phyloP scores from a whole-genome alignment of 495 filamentous ascomycete genomes.

The Neurospora hispaniola region DNA sequence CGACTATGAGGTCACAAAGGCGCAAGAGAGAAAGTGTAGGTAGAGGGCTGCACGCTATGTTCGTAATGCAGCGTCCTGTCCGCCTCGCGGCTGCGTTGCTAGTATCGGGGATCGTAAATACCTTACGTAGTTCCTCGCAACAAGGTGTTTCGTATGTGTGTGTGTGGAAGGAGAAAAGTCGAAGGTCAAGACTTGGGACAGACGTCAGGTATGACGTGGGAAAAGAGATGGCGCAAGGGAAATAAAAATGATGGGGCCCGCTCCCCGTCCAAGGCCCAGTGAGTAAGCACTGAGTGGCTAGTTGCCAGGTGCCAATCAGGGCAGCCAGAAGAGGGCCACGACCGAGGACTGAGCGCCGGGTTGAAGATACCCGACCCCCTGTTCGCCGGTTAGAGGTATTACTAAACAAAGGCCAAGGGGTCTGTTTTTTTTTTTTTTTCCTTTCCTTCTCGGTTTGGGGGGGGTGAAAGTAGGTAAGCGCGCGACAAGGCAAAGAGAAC shows the following conservation, averaged over 20 bases:
- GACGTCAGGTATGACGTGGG: conserved; percentile 34
- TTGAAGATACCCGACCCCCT: not conserved
- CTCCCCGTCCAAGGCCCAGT: not conserved
- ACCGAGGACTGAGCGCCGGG: not conserved
- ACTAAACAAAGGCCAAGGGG: not conserved
- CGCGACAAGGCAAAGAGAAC: not conserved
- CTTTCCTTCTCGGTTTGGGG: not conserved
- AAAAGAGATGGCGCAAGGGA: conserved; percentile 27
- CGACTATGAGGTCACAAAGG: conserved; percentile 25
- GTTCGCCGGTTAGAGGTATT: not conserved
- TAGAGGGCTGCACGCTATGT: conserved; percentile 12
- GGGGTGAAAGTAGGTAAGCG: not conserved
- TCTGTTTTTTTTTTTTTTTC: not conserved
- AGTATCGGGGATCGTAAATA: conserved; percentile 11
- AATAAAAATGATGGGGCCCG: conserved; percentile 22
- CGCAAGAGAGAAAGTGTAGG: conserved; percentile 16
- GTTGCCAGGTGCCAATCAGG: not conserved
- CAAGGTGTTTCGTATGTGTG: conserved; percentile 8
- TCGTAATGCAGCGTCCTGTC: conserved; percentile 15
- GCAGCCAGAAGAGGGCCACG: not conserved
- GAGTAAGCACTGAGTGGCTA: not conserved
- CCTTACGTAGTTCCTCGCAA: conserved; percentile 18
- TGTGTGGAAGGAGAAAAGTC: conserved; percentile 13
- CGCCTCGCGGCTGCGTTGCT: conserved; percentile 8
- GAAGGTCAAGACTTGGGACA: conserved; percentile 20